A percentile compares a stretch with the other conserved stretches of the same genome.
phyloP scores from a whole-genome alignment of 2,329 filamentous ascomycete species.

The Aspergillus amoenus region DNA sequence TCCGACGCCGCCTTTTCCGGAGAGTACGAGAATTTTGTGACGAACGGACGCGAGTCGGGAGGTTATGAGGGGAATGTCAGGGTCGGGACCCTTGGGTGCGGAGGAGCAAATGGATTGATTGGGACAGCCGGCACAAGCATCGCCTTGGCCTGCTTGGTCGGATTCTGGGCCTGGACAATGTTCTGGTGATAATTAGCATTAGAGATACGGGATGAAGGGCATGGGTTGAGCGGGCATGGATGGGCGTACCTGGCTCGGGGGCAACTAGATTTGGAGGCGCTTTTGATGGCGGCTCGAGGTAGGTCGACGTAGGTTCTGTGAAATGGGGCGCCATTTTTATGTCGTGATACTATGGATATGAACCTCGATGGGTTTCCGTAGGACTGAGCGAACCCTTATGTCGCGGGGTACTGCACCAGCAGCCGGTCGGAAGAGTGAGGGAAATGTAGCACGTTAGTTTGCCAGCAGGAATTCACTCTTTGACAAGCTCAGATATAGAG shows the following conservation, averaged over 20 bases:
- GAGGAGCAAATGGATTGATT: constrained; percentile 96
- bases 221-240: not conserved
- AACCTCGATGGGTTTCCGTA: not conserved
- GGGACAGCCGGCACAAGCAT: constrained; percentile 91
- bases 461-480: not conserved
- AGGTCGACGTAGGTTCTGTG: constrained; percentile 70
- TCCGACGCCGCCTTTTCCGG: constrained; percentile 93
- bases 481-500: not conserved
- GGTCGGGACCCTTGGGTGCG: constrained; percentile 91
- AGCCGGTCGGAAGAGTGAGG: not conserved
- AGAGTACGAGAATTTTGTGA: constrained; percentile 91
- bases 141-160: constrained; percentile 59
- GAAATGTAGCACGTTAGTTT: not conserved
- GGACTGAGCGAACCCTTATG: not conserved
- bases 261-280: constrained; percentile 82
- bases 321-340: constrained; percentile 75
- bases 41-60: constrained; percentile 75
- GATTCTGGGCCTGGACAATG: constrained; percentile 80
- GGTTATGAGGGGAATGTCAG: constrained; percentile 86
- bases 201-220: not conserved
- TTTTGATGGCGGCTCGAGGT: constrained; percentile 74
- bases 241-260: constrained; percentile 69
- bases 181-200: constrained; percentile 49
- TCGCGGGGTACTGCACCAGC: not conserved
- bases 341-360: not conserved